phyloP scores from a whole-genome alignment of 768 basidiomycete genomes.

The Pleurotus sapidus region DNA sequence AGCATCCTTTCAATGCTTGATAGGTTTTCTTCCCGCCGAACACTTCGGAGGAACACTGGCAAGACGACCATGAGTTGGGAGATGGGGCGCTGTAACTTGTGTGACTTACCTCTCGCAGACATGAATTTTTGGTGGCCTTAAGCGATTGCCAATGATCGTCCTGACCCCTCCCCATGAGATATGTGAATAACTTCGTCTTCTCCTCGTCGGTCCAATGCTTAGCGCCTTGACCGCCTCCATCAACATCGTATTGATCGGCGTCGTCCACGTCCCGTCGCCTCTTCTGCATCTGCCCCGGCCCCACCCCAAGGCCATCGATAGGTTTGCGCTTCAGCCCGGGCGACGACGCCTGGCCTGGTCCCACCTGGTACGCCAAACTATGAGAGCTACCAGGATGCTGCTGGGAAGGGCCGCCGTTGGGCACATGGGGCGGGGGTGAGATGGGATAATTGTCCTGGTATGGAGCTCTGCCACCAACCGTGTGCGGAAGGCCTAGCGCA shows the following conservation, averaged over 20 bases:
- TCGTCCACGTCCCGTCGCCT: conserved; percentile 46
- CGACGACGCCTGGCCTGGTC: conserved; percentile 23
- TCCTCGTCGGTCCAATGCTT: conserved; percentile 88
- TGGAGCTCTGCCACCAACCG: conserved; percentile 26
- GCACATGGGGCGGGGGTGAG: conserved; percentile 34
- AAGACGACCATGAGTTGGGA: no score
- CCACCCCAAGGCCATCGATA: conserved; percentile 30
- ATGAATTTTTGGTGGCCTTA: conserved; percentile 78
- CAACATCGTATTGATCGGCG: conserved; percentile 39
- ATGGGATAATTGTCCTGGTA: conserved; percentile 31
- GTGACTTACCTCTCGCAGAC: conserved; percentile 64
- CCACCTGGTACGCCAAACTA: conserved; percentile 10
- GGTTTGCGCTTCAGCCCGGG: conserved; percentile 53
- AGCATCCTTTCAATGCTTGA: conserved; percentile 81
- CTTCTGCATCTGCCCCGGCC: conserved; percentile 36
- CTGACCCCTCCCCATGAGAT: conserved; percentile 70
- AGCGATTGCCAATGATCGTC: conserved; percentile 81
- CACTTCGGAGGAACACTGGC: conserved; percentile 73
- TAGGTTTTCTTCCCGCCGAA: conserved; percentile 79
- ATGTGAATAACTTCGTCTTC: conserved; percentile 72
- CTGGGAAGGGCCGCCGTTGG: conserved; percentile 22
- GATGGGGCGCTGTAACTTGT: no score
- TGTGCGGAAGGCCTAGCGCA: conserved; percentile 53
- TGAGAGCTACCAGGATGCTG: conserved; percentile 8
- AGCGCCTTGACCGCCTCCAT: conserved; percentile 55